Evolutionary conservation across 2,329 filamentous ascomycete genomes (phyloP).

Genomic region (Trichoderma simmonsii): DNA sequence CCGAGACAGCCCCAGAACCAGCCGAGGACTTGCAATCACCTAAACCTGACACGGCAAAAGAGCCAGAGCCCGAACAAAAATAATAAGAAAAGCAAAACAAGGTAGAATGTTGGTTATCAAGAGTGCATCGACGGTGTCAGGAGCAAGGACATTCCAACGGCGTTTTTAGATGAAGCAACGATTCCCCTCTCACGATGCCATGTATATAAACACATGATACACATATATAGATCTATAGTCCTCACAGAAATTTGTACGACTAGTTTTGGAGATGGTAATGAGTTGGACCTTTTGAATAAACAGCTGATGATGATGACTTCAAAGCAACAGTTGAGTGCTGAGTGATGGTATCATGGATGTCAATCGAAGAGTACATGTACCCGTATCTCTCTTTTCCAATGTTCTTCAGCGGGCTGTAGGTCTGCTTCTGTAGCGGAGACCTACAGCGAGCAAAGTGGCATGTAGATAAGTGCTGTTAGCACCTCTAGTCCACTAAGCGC

Average conservation of each 20-base stretch:
- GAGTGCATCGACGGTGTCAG: background rate
- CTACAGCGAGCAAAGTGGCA: background rate
- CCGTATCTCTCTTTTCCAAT: too few relatives aligned
- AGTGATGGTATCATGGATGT: too few relatives aligned
- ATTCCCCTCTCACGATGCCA: slow-evolving; percentile 1
- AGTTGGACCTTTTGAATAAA: background rate
- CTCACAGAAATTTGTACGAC: background rate
- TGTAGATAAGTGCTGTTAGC: background rate
- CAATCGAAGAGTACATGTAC: too few relatives aligned
- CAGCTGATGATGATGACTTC: background rate
- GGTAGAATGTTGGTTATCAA: background rate
- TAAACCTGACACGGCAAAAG: background rate
- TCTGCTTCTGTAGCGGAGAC: background rate
- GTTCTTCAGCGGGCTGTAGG: background rate
- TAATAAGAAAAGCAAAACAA: rapidly evolving
- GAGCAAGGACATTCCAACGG: background rate
- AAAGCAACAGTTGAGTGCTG: background rate
- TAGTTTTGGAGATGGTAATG: background rate
- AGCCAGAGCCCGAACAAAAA: background rate
- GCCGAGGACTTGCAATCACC: background rate
- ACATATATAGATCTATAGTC: background rate
- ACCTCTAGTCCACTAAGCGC: background rate
- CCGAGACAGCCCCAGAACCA: background rate
- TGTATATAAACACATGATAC: background rate
- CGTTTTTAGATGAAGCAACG: slow-evolving; percentile 1